Evolutionary conservation across 2,329 filamentous ascomycete genomes (phyloP).

Genomic region (Pleurostoma richardsiae): DNA sequence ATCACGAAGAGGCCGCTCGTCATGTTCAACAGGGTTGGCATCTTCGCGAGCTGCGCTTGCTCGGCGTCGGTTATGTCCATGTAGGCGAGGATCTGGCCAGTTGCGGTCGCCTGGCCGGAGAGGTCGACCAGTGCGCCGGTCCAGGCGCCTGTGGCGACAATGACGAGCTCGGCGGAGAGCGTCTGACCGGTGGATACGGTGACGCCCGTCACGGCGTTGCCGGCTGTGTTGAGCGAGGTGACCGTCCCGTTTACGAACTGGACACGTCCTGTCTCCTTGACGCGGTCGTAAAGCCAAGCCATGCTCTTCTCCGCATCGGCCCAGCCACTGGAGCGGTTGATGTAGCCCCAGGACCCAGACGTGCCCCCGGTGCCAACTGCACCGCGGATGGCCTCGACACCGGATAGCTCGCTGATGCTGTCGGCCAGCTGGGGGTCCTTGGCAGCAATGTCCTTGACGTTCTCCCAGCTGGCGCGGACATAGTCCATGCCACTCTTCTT

Average conservation of each 20-base stretch:
- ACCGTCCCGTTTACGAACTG: conserved; percentile 48
- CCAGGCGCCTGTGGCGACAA: conserved; percentile 87
- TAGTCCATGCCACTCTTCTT: conserved; percentile 51
- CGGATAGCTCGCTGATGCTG: conserved; percentile 39
- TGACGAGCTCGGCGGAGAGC: conserved; percentile 55
- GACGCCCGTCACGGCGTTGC: conserved; percentile 48
- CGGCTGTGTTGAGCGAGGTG: conserved; percentile 31
- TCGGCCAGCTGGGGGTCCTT: conserved; percentile 26
- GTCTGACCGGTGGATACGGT: conserved; percentile 27
- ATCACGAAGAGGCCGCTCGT: conserved; percentile 70
- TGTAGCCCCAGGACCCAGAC: conserved; percentile 63
- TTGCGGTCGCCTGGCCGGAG: conserved; percentile 69
- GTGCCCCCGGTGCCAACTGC: conserved; percentile 41
- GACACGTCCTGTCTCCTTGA: conserved; percentile 51
- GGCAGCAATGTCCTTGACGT: conserved; percentile 47
- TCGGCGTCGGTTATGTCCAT: conserved; percentile 69
- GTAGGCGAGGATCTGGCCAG: conserved; percentile 78
- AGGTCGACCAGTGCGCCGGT: conserved; percentile 73
- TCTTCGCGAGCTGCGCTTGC: conserved; percentile 55
- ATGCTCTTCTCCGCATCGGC: conserved; percentile 70
- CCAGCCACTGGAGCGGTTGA: conserved; percentile 74
- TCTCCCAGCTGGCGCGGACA: conserved; percentile 54
- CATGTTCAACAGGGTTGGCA: conserved; percentile 71
- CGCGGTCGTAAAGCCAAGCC: conserved; percentile 53
- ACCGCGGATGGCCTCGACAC: conserved; percentile 34